Evolutionary conservation across 805 yeast species (phyloP).

Genomic region (Yarrowia divulgata): DNA sequence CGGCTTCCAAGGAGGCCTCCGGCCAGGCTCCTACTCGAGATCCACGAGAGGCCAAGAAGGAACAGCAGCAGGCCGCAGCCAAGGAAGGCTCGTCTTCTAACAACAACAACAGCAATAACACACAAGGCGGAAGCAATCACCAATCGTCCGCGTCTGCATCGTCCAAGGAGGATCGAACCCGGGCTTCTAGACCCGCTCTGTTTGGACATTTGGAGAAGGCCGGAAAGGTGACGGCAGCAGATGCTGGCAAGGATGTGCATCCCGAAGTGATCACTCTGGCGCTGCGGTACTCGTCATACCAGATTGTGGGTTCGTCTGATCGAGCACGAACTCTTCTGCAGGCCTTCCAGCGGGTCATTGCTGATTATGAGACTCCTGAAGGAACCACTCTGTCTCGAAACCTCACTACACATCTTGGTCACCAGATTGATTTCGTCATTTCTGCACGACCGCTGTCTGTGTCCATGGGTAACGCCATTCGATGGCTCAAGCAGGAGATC

Average conservation of each 20-base stretch:
- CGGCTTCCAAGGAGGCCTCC: constrained; percentile 78
- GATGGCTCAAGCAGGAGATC: constrained; percentile 96
- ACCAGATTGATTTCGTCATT: constrained; percentile 91
- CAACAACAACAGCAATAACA: constrained; percentile 38
- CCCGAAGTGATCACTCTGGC: constrained; percentile 83
- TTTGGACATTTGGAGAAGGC: constrained; percentile 53
- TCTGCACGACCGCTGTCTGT: constrained; percentile 90
- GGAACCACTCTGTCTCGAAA: constrained; percentile 87
- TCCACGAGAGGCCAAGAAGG: constrained; percentile 40
- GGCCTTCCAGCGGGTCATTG: constrained; percentile 80
- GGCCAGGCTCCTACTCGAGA: constrained; percentile 54
- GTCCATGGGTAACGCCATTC: constrained; percentile 96
- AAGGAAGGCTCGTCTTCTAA: constrained; percentile 29
- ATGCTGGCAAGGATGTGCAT: constrained; percentile 67
- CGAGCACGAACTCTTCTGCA: constrained; percentile 84
- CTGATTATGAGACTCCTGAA: constrained; percentile 82
- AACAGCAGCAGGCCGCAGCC: constrained; percentile 26
- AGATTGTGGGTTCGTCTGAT: constrained; percentile 87
- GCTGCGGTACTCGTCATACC: constrained; percentile 79
- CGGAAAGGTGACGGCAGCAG: constrained; percentile 54
- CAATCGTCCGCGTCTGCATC: constrained; percentile 25
- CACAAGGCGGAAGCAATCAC: constrained; percentile 18
- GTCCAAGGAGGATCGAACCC: constrained; percentile 22
- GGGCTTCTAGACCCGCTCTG: constrained; percentile 46
- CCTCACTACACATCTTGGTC: constrained; percentile 83